Percentiles rank a stretch among this genome's conserved stretches.
Evolutionary conservation across 2,329 filamentous ascomycete genomes (phyloP).

Genomic region (Clonostachys chloroleuca): DNA sequence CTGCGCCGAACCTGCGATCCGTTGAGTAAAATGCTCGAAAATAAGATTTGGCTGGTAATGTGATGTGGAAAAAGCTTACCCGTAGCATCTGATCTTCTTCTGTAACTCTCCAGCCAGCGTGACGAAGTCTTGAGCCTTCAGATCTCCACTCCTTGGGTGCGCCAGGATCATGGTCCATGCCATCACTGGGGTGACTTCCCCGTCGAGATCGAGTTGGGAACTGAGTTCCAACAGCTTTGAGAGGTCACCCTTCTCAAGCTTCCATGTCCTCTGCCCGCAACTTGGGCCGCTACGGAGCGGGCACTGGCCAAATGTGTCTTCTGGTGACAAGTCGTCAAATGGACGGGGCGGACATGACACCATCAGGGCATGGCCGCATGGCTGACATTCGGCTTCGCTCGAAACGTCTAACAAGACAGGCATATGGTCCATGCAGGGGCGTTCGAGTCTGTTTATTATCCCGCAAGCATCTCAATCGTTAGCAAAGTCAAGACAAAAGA

Average conservation of each 20-base stretch:
- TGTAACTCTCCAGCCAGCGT: slow-evolving; percentile 69
- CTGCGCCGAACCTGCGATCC: slow-evolving; percentile 51
- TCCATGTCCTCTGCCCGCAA: slow-evolving; percentile 71
- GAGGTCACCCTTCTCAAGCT: slow-evolving; percentile 72
- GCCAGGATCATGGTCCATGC: slow-evolving; percentile 79
- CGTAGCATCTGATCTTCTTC: slow-evolving; percentile 86
- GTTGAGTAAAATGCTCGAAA: background rate
- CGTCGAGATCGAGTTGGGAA: slow-evolving; percentile 75
- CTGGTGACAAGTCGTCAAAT: slow-evolving; percentile 39
- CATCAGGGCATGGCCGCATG: slow-evolving; percentile 92
- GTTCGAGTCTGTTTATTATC: slow-evolving; percentile 67
- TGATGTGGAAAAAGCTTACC: slow-evolving; percentile 54
- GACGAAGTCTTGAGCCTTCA: slow-evolving; percentile 66
- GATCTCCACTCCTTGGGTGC: slow-evolving; percentile 63
- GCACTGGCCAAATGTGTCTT: slow-evolving; percentile 40
- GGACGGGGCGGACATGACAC: slow-evolving; percentile 77
- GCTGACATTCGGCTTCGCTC: slow-evolving; percentile 55
- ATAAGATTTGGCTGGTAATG: background rate
- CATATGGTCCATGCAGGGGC: slow-evolving; percentile 88
- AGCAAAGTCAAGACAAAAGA: slow-evolving; percentile 23
- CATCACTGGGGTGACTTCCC: slow-evolving; percentile 93
- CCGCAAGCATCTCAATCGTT: slow-evolving; percentile 31
- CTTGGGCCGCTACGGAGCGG: slow-evolving; percentile 24
- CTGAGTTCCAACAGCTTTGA: slow-evolving; percentile 81
- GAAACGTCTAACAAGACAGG: slow-evolving; percentile 68